These are phyloP conservation scores for Candida alai DNA, from an alignment of 805 yeast genomes.

Conservation along the genomic window DNA sequence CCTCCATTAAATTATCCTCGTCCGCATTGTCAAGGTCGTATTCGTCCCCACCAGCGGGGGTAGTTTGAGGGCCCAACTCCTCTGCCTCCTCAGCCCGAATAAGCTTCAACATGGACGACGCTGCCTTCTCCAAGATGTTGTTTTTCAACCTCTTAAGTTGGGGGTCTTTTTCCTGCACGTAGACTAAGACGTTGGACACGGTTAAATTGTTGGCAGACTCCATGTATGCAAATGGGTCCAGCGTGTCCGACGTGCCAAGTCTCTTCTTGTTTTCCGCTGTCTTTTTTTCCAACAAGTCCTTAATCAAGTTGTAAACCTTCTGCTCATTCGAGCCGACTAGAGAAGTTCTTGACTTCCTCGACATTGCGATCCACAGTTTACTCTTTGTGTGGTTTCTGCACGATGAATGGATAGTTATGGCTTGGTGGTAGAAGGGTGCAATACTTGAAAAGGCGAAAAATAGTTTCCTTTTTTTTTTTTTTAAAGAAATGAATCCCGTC, in stretches of 20 bases:
- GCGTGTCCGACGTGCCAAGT: background rate
- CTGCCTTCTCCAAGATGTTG: conserved; percentile 55
- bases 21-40: conserved; percentile 23
- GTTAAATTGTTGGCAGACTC: conserved; percentile 62
- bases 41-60: conserved; percentile 37
- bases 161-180: conserved; percentile 61
- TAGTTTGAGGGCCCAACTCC: conserved; percentile 40
- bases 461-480: too few species aligned
- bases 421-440: too few species aligned
- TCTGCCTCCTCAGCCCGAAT: conserved; percentile 59
- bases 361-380: too few species aligned
- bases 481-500: too few species aligned
- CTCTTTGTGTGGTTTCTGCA: too few species aligned
- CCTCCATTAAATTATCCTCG: conserved; percentile 56
- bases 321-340: conserved; percentile 20
- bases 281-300: conserved; percentile 56
- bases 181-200: conserved; percentile 48
- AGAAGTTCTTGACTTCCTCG: too few species aligned
- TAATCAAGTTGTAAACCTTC: conserved; percentile 53
- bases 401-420: too few species aligned
- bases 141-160: conserved; percentile 69
- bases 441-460: too few species aligned
- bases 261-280: conserved; percentile 40
- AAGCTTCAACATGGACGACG: conserved; percentile 54
- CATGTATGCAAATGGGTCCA: conserved; percentile 38